Conservation (phyloP, 805 yeast genomes). For the Nakazawaea ernobii region DNA sequence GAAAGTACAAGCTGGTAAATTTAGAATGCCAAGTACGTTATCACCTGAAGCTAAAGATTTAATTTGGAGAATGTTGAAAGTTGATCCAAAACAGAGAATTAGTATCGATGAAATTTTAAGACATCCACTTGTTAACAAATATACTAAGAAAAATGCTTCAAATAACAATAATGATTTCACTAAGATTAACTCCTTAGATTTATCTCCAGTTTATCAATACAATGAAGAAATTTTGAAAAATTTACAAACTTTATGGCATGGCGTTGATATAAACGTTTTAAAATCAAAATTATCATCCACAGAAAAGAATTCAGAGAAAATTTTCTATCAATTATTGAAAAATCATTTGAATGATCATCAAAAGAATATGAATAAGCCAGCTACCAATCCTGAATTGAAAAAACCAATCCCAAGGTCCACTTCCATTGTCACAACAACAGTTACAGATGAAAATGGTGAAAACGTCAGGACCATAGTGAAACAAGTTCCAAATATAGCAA, state of each 20-base stretch:
- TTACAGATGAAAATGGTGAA: conserved; percentile 27
- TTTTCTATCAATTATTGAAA: conserved; percentile 68
- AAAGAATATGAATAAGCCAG: conserved; percentile 12
- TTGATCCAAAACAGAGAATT: conserved; percentile 77
- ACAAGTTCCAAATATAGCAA: conserved; percentile 19
- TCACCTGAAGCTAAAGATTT: conserved; percentile 85
- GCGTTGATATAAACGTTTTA: conserved; percentile 52
- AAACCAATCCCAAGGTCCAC: conserved; percentile 20
- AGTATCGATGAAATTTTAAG: conserved; percentile 66
- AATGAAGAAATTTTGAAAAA: conserved; percentile 74
- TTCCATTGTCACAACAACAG: conserved; percentile 25
- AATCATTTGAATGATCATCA: conserved; percentile 69
- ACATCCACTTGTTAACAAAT: conserved; percentile 80
- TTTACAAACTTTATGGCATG: conserved; percentile 77
- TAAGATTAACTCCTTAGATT: conserved; percentile 17
- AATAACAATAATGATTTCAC: conserved; percentile 32
- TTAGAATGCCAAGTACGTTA: conserved; percentile 73
- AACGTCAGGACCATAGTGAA: conserved; percentile 22
- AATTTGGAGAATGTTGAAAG: conserved; percentile 72
- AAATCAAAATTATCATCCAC: conserved; percentile 45
- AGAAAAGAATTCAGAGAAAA: conserved; percentile 68
- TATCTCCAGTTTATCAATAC: conserved; percentile 37
- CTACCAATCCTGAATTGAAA: not conserved
- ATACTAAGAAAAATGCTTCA: conserved; percentile 42
- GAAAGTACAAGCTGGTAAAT: conserved; percentile 89